phyloP scores from a whole-genome alignment of 805 yeast genomes.

The Saturnispora ahearnii region DNA sequence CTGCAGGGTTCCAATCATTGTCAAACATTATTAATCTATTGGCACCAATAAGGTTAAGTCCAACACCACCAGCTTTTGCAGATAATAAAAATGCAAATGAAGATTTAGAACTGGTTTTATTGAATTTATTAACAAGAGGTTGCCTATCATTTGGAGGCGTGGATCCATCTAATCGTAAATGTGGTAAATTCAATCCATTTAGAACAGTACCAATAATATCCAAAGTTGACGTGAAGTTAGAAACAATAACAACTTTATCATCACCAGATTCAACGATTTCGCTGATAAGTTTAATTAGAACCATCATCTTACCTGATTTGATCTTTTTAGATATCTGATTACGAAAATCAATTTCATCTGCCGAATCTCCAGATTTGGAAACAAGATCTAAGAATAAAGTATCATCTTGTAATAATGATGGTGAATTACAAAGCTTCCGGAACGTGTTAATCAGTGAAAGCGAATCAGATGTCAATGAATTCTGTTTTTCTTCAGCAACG shows the following conservation, averaged over 20 bases:
- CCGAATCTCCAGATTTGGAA: constrained; percentile 11
- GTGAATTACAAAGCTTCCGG: constrained; percentile 79
- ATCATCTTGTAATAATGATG: constrained; percentile 50
- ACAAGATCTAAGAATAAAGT: constrained; percentile 30
- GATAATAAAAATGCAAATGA: constrained; percentile 66
- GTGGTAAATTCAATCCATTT: constrained; percentile 39
- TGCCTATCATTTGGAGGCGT: constrained; percentile 63
- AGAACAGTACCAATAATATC: constrained; percentile 62
- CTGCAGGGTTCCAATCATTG: constrained; percentile 95
- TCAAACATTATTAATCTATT: constrained; percentile 78
- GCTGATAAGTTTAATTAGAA: constrained; percentile 46
- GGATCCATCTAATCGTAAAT: constrained; percentile 71
- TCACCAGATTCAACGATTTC: constrained; percentile 34
- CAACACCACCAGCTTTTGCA: constrained; percentile 91
- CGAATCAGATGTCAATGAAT: constrained; percentile 16
- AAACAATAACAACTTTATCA: constrained; percentile 79
- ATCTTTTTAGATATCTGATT: constrained; percentile 25
- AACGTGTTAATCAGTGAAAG: constrained; percentile 62
- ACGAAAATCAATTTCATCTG: constrained; percentile 19
- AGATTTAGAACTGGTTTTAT: constrained; percentile 33
- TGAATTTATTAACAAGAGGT: constrained; percentile 59
- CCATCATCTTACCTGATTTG: constrained; percentile 55
- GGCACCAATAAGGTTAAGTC: constrained; percentile 84
- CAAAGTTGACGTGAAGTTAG: constrained; percentile 81
- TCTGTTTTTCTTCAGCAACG: constrained; percentile 10